Percentiles rank a stretch among this genome's conserved stretches.
These are phyloP conservation scores for Geotrichum macrosporum DNA, from an alignment of 1,139 yeast species.

Conservation along the genomic window DNA sequence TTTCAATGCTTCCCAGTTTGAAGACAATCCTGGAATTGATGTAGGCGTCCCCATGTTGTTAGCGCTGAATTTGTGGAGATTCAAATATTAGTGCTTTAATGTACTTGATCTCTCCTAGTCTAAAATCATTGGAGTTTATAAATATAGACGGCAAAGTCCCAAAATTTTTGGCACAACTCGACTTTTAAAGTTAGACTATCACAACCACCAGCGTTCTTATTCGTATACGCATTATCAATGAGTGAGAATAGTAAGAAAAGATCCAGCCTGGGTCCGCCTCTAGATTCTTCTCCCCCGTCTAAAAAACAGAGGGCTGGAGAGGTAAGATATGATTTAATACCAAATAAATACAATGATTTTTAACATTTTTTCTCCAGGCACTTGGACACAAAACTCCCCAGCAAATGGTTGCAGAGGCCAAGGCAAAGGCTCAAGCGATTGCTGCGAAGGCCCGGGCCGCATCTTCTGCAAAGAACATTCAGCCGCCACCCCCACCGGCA, in stretches of 20 bases:
- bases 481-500: not conserved
- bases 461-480: not conserved
- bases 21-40: constrained; percentile 21
- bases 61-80: not conserved
- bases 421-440: constrained; percentile 17
- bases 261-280: constrained; percentile 12
- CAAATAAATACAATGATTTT: no score
- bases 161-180: not conserved
- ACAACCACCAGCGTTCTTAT: not conserved
- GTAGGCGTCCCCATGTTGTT: constrained; percentile 1
- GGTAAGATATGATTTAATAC: no score
- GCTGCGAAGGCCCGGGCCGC: constrained; percentile 15
- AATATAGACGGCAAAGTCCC: not conserved
- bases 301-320: constrained; percentile 8
- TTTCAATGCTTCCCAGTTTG: constrained; percentile 28
- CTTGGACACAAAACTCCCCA: constrained; percentile 7
- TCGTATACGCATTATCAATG: constrained; percentile 2
- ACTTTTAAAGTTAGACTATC: not conserved
- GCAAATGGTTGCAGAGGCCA: constrained; percentile 17
- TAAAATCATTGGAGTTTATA: no score
- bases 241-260: constrained; percentile 14
- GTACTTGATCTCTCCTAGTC: no score
- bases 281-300: constrained; percentile 14
- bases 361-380: not conserved
- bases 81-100: no score